Evolutionary conservation across 257 asterid species (phyloP), one percentile per base, ranked within the genome.

Genomic region (Scutellaria barbata): DNA sequence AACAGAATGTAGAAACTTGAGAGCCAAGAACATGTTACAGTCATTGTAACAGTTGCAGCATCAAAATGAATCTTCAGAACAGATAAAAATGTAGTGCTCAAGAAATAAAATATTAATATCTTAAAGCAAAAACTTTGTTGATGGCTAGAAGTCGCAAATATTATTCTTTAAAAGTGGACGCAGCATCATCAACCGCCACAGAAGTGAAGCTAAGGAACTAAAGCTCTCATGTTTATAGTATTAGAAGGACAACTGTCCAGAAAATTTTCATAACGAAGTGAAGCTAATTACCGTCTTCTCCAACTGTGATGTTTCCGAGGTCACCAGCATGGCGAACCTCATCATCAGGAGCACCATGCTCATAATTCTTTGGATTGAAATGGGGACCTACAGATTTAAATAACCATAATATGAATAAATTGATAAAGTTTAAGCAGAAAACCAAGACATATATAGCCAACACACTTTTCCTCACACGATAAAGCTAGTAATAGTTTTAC

Each of bases 281-380:
- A 46, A 54, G 46, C 47, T 11, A 20, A 30, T 40, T 83, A 95
- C 99, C 99, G 81, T 95, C 96, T 17, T 83, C 92, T 20, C 89
- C 92, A 75, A 76, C 98, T 57, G 78, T 88, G 74, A 95, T 64
- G 73, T 95, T 95, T 33, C 99, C 99, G 76, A 95, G 99, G 87
- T 95, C 98, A 84, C 98, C 99, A 62, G 99, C 99, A 83, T 95
- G 99, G 64, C 98, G 98, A 76, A n/a, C 39, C 77, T 88, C 95
- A 69, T 95, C 99, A 18, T 74, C 87, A 55, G 99, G 98, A 75
- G 98, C 85, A 77, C 99, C 99, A 59, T 95, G 98, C 62, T 83
- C 93, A 72, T 91, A 87, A 50, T 85, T 84, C 83, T 66, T 82
- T 52, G 99, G 99, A 80, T 95, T 92, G 77, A 79, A 95, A 81